Evolutionary conservation across 2,329 filamentous ascomycete species (phyloP).

Genomic region (Aspergillus pseudoterreus): DNA sequence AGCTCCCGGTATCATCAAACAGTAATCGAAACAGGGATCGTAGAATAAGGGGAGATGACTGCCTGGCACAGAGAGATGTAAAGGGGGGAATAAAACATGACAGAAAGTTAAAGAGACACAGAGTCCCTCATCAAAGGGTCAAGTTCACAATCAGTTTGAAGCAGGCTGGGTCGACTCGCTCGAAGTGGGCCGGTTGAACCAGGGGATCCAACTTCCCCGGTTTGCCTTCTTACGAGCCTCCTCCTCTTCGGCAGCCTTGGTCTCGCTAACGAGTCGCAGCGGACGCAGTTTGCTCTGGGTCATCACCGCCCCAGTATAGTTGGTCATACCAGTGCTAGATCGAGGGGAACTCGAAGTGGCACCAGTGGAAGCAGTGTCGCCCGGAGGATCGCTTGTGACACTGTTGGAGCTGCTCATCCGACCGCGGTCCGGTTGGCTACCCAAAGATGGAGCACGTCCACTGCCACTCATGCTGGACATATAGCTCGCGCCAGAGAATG

Average conservation of each 20-base stretch:
- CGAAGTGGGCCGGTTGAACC: slow-evolving; percentile 40
- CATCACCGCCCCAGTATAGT: slow-evolving; percentile 62
- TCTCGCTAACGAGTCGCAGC: slow-evolving; percentile 67
- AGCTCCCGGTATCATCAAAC: slow-evolving; percentile 5
- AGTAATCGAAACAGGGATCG: background rate
- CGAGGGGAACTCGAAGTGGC: slow-evolving; percentile 53
- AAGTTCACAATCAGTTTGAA: background rate
- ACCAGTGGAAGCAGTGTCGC: slow-evolving; percentile 42
- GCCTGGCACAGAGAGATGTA: slow-evolving; percentile 4
- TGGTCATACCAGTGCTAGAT: slow-evolving; percentile 65
- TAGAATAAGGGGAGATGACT: background rate
- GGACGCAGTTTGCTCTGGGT: slow-evolving; percentile 75
- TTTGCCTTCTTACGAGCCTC: slow-evolving; percentile 46
- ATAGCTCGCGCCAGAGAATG: slow-evolving; percentile 43
- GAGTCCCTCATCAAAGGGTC: slow-evolving; percentile 3
- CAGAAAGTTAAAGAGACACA: slow-evolving; percentile 4
- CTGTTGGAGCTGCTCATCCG: slow-evolving; percentile 66
- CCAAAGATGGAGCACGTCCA: slow-evolving; percentile 50
- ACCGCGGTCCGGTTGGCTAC: slow-evolving; percentile 44
- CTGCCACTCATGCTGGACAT: slow-evolving; percentile 53
- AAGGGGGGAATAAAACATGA: slow-evolving; percentile 3
- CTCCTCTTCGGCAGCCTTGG: slow-evolving; percentile 38
- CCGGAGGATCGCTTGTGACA: slow-evolving; percentile 47
- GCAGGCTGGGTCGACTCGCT: slow-evolving; percentile 17
- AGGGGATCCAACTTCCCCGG: slow-evolving; percentile 45